phyloP scores from a whole-genome alignment of 352 stramenopile genomes.

The Phytophthora kernoviae region DNA sequence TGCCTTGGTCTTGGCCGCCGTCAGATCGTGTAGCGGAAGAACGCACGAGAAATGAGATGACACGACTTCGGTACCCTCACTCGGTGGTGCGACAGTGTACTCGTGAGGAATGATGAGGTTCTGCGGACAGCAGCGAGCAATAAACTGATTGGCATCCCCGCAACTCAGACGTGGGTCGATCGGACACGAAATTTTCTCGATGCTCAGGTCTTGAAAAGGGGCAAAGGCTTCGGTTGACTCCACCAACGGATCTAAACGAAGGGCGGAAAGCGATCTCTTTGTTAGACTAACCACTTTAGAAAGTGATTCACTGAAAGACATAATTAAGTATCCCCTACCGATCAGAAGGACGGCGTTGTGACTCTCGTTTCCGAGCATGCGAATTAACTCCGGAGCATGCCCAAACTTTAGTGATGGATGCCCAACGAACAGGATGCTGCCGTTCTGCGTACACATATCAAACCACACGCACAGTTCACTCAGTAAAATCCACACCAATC shows the following conservation, averaged over 20 bases:
- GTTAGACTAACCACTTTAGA: background rate
- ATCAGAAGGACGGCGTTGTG: slow-evolving; percentile 79
- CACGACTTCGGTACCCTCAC: slow-evolving; percentile 29
- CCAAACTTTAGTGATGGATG: slow-evolving; percentile 75
- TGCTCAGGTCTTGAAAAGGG: slow-evolving; percentile 58
- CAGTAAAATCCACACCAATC: background rate
- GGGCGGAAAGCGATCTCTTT: background rate
- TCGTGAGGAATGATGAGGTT: slow-evolving; percentile 74
- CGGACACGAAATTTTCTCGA: slow-evolving; percentile 80
- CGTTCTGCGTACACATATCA: slow-evolving; percentile 37
- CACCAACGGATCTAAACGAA: slow-evolving; percentile 54
- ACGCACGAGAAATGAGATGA: slow-evolving; percentile 75
- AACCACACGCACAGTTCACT: background rate
- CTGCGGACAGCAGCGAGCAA: slow-evolving; percentile 73
- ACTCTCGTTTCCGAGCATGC: slow-evolving; percentile 57
- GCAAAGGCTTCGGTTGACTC: slow-evolving; percentile 56
- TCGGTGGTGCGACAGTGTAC: slow-evolving; percentile 40
- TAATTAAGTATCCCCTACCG: slow-evolving; percentile 30
- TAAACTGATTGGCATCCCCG: slow-evolving; percentile 86
- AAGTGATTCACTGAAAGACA: no score
- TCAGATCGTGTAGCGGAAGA: slow-evolving; percentile 76
- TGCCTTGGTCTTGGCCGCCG: slow-evolving; percentile 64
- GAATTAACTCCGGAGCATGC: slow-evolving; percentile 53
- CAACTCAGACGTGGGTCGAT: slow-evolving; percentile 84
- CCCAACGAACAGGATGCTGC: slow-evolving; percentile 77